A percentile compares a stretch with the other conserved stretches of the same genome.
Evolutionary conservation across 305 asterid genomes (phyloP).

Genomic region (Euphrasia arctica): DNA sequence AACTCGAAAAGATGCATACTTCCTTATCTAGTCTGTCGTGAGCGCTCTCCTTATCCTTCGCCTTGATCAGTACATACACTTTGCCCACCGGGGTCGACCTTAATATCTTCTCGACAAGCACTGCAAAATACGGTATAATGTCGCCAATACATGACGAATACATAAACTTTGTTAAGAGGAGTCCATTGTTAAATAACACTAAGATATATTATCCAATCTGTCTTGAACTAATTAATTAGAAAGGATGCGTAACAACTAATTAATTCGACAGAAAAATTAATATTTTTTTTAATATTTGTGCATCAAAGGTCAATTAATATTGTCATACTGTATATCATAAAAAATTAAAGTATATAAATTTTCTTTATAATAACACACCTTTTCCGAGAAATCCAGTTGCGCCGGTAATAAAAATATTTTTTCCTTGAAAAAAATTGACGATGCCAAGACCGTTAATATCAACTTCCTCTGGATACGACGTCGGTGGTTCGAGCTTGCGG

Average conservation of each 20-base stretch:
- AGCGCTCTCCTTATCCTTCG: conserved; percentile 33
- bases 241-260: no score
- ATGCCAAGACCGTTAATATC: conserved; percentile 16
- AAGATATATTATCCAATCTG: no score
- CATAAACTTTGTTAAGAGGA: no score
- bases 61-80: conserved; percentile 34
- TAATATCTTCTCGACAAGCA: conserved; percentile 35
- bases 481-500: no score
- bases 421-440: conserved; percentile 9
- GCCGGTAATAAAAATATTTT: conserved; percentile 24
- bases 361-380: conserved; percentile 1
- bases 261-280: no score
- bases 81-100: conserved; percentile 39
- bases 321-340: no score
- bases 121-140: conserved; percentile 1
- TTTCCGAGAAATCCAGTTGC: conserved; percentile 28
- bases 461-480: no score
- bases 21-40: conserved; percentile 28
- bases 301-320: no score
- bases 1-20: conserved; percentile 14
- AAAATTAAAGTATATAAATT: background rate
- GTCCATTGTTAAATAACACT: no score
- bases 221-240: no score
- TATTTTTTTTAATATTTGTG: no score
- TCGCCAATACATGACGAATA: no score